These are phyloP conservation scores for Mycena chlorophos DNA, from an alignment of 768 basidiomycete genomes.

Conservation along the genomic window DNA sequence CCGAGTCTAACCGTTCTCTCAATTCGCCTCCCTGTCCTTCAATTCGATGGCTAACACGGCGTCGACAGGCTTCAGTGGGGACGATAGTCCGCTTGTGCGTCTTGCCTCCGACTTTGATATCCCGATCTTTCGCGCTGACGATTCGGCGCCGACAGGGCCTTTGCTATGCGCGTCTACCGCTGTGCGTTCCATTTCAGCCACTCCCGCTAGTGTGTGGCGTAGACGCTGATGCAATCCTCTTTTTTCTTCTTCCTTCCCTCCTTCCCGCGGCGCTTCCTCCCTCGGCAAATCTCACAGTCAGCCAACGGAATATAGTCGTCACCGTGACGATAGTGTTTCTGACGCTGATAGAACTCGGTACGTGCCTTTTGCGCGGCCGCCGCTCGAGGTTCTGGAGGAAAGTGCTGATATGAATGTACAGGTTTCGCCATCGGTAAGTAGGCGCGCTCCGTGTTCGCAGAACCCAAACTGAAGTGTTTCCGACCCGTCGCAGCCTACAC, in stretches of 20 bases:
- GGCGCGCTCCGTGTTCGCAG: background rate
- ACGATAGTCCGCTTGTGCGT: conserved; percentile 57
- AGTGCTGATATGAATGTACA: conserved; percentile 10
- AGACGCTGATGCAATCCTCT: background rate
- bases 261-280: conserved; percentile 5
- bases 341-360: conserved; percentile 46
- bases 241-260: background rate
- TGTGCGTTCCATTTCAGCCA: conserved; percentile 35
- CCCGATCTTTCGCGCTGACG: background rate
- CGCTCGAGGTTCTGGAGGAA: background rate
- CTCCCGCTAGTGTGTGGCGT: background rate
- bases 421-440: conserved; percentile 41
- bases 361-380: conserved; percentile 13
- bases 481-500: conserved; percentile 39
- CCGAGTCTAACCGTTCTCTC: no score
- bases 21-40: background rate
- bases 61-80: conserved; percentile 45
- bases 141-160: conserved; percentile 39
- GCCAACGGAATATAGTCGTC: conserved; percentile 48
- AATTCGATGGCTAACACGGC: conserved; percentile 14
- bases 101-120: background rate
- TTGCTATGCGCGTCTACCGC: conserved; percentile 62
- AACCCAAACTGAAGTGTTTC: background rate
- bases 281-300: conserved; percentile 50
- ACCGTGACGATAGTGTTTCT: conserved; percentile 50